phyloP scores from a whole-genome alignment of 2,329 filamentous ascomycete species.

The Fusarium pseudograminearum region DNA sequence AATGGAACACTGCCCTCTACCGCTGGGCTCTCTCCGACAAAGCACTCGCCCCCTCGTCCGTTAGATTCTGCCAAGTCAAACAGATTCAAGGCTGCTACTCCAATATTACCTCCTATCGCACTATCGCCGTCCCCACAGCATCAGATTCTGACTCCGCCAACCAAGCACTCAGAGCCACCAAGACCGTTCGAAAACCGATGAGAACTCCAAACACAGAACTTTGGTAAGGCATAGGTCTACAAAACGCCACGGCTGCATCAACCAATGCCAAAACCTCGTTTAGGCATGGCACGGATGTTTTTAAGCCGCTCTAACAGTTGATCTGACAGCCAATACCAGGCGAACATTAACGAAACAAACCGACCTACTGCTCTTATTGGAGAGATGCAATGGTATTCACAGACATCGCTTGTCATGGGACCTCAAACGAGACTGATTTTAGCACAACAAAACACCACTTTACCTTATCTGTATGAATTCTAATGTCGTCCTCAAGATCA shows the following conservation, averaged over 20 bases:
- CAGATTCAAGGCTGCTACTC: constrained; percentile 53
- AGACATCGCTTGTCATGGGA: constrained; percentile 17
- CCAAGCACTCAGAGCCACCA: constrained; percentile 58
- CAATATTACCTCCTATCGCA: constrained; percentile 68
- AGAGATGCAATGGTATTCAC: constrained; percentile 2
- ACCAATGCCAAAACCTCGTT: constrained; percentile 1
- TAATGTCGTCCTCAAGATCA: constrained; percentile 7
- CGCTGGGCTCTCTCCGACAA: constrained; percentile 64
- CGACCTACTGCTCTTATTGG: constrained; percentile 3
- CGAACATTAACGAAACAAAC: constrained; percentile 12
- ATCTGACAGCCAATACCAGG: constrained; percentile 14
- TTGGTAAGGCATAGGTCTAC: constrained; percentile 14
- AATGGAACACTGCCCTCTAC: constrained; percentile 57
- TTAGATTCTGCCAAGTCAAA: constrained; percentile 46
- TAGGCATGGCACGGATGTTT: constrained; percentile 4
- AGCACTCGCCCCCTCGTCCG: constrained; percentile 62
- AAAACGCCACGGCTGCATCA: constrained; percentile 23
- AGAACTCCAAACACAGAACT: constrained; percentile 11
- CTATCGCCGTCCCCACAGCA: constrained; percentile 69
- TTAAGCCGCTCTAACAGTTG: constrained; percentile 1
- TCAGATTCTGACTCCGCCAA: constrained; percentile 70
- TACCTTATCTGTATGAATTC: constrained; percentile 24
- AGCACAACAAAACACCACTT: constrained; percentile 22
- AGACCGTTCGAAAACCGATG: constrained; percentile 39
- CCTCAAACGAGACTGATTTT: constrained; percentile 9